Evolutionary conservation across 2,329 filamentous ascomycete species (phyloP).

Genomic region (Stylonectria norvegica): DNA sequence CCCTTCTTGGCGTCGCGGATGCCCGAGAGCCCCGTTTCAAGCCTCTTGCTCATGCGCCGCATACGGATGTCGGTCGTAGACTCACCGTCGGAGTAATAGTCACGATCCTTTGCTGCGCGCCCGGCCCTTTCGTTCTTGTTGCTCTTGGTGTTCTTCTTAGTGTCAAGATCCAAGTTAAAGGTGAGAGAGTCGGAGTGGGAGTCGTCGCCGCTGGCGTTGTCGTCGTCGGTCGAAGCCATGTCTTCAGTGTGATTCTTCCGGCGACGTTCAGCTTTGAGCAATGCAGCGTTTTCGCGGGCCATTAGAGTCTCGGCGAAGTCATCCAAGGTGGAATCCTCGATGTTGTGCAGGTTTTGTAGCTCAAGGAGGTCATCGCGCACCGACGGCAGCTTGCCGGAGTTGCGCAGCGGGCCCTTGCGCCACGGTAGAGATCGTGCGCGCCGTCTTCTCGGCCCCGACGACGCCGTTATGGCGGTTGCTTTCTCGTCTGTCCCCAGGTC

Average conservation of each 20-base stretch:
- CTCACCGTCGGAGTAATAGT: slow-evolving; percentile 36
- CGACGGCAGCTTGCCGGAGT: slow-evolving; percentile 52
- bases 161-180: slow-evolving; percentile 24
- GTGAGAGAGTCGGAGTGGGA: slow-evolving; percentile 18
- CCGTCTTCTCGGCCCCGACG: slow-evolving; percentile 24
- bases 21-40: slow-evolving; percentile 49
- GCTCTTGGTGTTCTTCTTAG: slow-evolving; percentile 23
- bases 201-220: slow-evolving; percentile 23
- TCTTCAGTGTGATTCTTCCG: too few species aligned
- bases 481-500: slow-evolving; percentile 31
- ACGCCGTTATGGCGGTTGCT: slow-evolving; percentile 18
- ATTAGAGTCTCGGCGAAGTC: slow-evolving; percentile 51
- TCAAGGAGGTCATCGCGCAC: slow-evolving; percentile 55
- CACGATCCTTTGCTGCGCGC: slow-evolving; percentile 14
- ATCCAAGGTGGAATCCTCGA: slow-evolving; percentile 59
- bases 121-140: slow-evolving; percentile 14
- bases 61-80: slow-evolving; percentile 34
- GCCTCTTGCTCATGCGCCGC: slow-evolving; percentile 49
- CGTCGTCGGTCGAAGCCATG: too few species aligned
- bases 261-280: too few species aligned
- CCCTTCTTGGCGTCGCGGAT: slow-evolving; percentile 55
- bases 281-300: slow-evolving; percentile 31
- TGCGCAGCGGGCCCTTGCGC: slow-evolving; percentile 45
- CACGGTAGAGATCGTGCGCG: slow-evolving; percentile 42
- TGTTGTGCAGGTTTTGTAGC: slow-evolving; percentile 50